Base-by-base conservation (phyloP, 768 basidiomycete species). In the Suillus americanus region DNA sequence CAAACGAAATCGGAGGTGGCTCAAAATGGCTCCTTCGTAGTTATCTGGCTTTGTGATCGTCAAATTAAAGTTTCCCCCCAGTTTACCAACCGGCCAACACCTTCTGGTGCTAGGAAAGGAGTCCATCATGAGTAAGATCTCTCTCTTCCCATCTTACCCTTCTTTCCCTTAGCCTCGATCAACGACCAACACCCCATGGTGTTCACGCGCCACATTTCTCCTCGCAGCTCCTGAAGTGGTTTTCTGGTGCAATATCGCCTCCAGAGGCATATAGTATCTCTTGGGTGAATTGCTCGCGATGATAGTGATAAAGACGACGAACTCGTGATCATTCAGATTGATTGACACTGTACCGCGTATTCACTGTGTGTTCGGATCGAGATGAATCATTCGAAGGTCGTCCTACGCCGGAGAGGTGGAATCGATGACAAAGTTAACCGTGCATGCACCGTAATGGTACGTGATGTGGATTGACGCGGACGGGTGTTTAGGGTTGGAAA, bases 151-250 rank as follows among this genome's bases (percentile, higher is more conserved):
- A 16, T 14, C 37, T 3, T 23, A 23, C 35, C 3, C 4, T 30
- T 9, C 7, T 28, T 28, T 9, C 13, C 23, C 12, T 38, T 4
- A 6, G 14, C 23, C 13, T 23, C 13, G 7, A 51, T 16, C 13
- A 56, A 3, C 37, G 25, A 51, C 18, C 25, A 18, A 25, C 56
- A 73, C 72, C 74, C 69, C 74, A 62, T 16, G 18, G 41, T 64
- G 70, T 75, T 72, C 73, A 75, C 72, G 74, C 56, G 68, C 73
- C 67, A 73, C 72, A 74, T 14, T 37, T 41, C 37, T 38, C 64
- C 69, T 43, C 68, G 72, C 69, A 72, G 70, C 67, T 74, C 72
- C 72, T 74, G 73, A 73, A 75, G 74, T 73, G 70, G 72, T 38
- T 28, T 71, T 75, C 69, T 5, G 20, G 45, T 45, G 3, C 45